Base-by-base conservation (phyloP, 495 filamentous ascomycete species). In the Talaromyces adpressus region DNA sequence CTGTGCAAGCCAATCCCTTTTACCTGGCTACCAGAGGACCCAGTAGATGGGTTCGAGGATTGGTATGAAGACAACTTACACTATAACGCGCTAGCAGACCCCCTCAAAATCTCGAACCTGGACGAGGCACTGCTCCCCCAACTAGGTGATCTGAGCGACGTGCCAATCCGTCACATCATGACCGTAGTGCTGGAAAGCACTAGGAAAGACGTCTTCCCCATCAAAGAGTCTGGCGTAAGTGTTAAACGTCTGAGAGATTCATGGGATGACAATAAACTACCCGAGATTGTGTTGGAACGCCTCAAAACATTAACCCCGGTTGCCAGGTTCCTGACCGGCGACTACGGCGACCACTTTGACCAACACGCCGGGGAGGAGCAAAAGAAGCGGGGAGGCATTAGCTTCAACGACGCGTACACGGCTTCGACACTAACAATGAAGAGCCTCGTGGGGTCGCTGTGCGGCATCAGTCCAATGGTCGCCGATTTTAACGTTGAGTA, bases 401-500 rank as follows among this genome's bases (percentile, higher is more conserved):
- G 74, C 39, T 71, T 80, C 23, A 74, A 71, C 25, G 75, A 77
- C 29, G 79, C 71, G 20, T 68, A 73, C 52, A 81, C 79, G 7
- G 73, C 76, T 6, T 75, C 77, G 14, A 81, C 77, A 3, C 81
- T 79, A 60, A 81, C 80, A 4, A 66, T 82, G 9, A 83, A 83
- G 66, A 79, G 75, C 62, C 52, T 81, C 20, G 66, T 74, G 1
- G 79, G 78, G 4, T 79, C 74, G n/a, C 67, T 81, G 29, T 83
- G 80, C 47, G 79, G 79, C 7, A 72, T 81, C 52, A 70, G 72
- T 1, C 80, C 79, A 1, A 69, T 83, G 6, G 75, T 79, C 16
- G 79, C 77, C 6, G 80, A 83, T 56, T 81, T 83, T 65, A 77
- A 80, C 63, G 73, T 71, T 30, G 80, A 83, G 65, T 77, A 74